Evolutionary conservation across 2,329 filamentous ascomycete species (phyloP).

Genomic region (Aspergillus thermomutatus): DNA sequence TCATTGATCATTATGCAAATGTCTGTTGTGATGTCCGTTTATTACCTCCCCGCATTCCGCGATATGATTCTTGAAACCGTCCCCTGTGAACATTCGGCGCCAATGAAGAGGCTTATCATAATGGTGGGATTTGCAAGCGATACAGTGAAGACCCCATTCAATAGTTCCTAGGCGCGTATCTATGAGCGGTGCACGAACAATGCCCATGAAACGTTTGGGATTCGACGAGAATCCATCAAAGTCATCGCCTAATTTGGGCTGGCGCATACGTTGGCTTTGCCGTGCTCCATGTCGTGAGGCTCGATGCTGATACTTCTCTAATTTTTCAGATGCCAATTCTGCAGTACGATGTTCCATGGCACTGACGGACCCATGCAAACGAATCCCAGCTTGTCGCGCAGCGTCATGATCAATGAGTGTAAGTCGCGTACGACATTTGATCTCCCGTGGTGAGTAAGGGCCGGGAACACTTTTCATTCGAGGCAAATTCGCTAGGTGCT

Average conservation of each 20-base stretch:
- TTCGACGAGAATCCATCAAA: constrained; percentile 12
- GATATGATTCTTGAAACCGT: constrained; percentile 12
- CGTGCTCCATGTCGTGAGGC: background rate
- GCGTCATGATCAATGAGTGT: constrained; percentile 9
- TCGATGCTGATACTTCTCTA: background rate
- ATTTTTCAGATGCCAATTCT: constrained; percentile 2
- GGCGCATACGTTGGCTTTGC: constrained; percentile 4
- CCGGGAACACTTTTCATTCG: constrained; percentile 12
- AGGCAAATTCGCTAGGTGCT: constrained; percentile 6
- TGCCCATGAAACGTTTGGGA: constrained; percentile 14
- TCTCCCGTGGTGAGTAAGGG: constrained; percentile 10
- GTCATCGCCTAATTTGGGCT: constrained; percentile 5
- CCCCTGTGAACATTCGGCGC: constrained; percentile 12
- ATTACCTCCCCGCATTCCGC: constrained; percentile 15
- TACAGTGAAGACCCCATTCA: constrained; percentile 17
- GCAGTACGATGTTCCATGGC: constrained; percentile 6
- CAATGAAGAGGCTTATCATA: constrained; percentile 15
- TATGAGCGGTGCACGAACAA: constrained; percentile 13
- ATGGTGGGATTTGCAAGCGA: constrained; percentile 13
- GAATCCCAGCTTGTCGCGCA: constrained; percentile 9
- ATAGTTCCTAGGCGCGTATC: background rate
- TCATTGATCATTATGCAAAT: too few relatives aligned
- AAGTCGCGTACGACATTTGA: constrained; percentile 5
- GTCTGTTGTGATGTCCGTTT: constrained; percentile 8
- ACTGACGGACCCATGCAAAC: constrained; percentile 4